Evolutionary conservation across 108 stramenopile genomes (phyloP).

Genomic region (Cyclotella choctawhatcheeana): DNA sequence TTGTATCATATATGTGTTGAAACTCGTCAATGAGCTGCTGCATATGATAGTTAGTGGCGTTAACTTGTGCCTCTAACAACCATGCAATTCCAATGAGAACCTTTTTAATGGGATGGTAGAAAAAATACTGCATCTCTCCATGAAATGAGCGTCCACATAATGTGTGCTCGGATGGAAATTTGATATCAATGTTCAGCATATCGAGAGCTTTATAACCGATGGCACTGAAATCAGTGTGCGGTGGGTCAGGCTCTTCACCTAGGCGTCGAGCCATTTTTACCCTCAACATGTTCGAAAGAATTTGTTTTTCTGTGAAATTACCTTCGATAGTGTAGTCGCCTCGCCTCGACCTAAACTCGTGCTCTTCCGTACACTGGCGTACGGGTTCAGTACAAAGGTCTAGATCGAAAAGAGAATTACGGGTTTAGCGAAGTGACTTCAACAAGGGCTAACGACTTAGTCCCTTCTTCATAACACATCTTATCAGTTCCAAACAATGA

Average conservation of each 20-base stretch:
- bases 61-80: conserved; percentile 15
- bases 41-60: conserved; percentile 47
- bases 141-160: conserved; percentile 67
- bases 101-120: conserved; percentile 56
- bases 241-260: conserved; percentile 36
- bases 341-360: conserved; percentile 25
- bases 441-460: too few relatives aligned
- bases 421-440: too few relatives aligned
- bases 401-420: too few relatives aligned
- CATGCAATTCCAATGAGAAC: conserved; percentile 22
- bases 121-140: conserved; percentile 83
- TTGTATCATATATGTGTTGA: conserved; percentile 60
- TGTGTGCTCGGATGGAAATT: conserved; percentile 75
- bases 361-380: conserved; percentile 21
- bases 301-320: conserved; percentile 35
- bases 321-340: conserved; percentile 34
- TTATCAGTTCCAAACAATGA: too few relatives aligned
- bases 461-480: too few relatives aligned
- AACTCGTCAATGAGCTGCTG: conserved; percentile 47
- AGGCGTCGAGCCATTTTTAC: conserved; percentile 23
- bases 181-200: conserved; percentile 79
- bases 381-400: conserved; percentile 31
- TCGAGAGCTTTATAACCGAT: conserved; percentile 52
- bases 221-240: conserved; percentile 65
- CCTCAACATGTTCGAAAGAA: conserved; percentile 41